Percentiles rank a stretch among this genome's conserved stretches.
Evolutionary conservation across 2,329 filamentous ascomycete genomes (phyloP).

Genomic region (Aspergillus nomiae): DNA sequence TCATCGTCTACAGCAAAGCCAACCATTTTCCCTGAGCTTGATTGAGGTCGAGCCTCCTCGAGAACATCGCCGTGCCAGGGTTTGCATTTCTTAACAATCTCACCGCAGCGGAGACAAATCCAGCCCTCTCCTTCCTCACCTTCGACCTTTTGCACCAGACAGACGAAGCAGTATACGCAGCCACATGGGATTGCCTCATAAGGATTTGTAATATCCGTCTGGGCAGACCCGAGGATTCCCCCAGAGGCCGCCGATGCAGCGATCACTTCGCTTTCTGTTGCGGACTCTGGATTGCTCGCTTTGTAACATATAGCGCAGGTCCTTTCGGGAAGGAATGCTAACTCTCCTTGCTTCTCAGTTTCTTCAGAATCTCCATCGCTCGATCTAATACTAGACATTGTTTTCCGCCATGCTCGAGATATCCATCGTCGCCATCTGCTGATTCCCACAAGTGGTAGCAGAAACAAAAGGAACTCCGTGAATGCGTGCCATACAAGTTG

Average conservation of each 20-base stretch:
- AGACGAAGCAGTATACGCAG: slow-evolving; percentile 95
- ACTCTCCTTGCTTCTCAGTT: slow-evolving; percentile 65
- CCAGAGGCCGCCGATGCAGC: slow-evolving; percentile 66
- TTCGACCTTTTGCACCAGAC: slow-evolving; percentile 85
- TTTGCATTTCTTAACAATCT: slow-evolving; percentile 78
- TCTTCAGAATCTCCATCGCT: slow-evolving; percentile 53
- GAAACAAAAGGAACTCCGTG: slow-evolving; percentile 95
- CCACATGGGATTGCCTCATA: slow-evolving; percentile 89
- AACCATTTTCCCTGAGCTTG: slow-evolving; percentile 43
- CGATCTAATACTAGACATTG: slow-evolving; percentile 63
- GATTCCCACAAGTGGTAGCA: slow-evolving; percentile 95
- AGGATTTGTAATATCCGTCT: slow-evolving; percentile 93
- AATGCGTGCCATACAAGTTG: slow-evolving; percentile 99
- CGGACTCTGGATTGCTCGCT: slow-evolving; percentile 75
- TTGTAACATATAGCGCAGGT: slow-evolving; percentile 98
- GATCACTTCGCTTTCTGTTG: slow-evolving; percentile 74
- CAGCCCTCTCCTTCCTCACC: slow-evolving; percentile 93
- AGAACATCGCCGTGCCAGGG: slow-evolving; percentile 92
- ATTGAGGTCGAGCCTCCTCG: slow-evolving; percentile 38
- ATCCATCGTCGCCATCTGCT: slow-evolving; percentile 90
- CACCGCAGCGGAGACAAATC: slow-evolving; percentile 86
- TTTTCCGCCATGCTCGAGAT: slow-evolving; percentile 80
- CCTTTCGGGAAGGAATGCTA: slow-evolving; percentile 82
- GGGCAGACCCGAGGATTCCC: slow-evolving; percentile 82
- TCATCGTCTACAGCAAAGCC: slow-evolving; percentile 41